Evolutionary conservation across 2,329 filamentous ascomycete species (phyloP), one percentile per base, ranked within the genome.

Genomic region (Ciborinia camelliae): DNA sequence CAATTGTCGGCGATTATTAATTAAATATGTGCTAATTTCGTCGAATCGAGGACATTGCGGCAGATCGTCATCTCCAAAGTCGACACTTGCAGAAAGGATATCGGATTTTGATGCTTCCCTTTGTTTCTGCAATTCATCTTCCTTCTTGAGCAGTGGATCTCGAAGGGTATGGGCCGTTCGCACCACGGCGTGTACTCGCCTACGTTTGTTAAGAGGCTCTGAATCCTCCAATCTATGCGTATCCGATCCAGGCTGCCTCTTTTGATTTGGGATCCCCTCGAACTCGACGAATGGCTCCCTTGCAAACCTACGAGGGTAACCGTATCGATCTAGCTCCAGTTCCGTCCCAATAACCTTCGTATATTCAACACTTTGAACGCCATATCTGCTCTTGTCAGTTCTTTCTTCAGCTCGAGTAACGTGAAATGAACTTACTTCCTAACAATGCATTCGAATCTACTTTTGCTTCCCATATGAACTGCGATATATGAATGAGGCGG

Each of bases 11-110:
- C 54, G 50, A 32, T 62, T 58, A 4, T 35, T 26, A 8, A 68
- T 37, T 2, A 68, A 48, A 35, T 67, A 67, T 8, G 35, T 37
- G 28, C 26, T 28, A 30, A 64, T 65, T 14, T 67, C 59, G 12
- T 37, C 14, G 35, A 55, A 65, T 15, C 61, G 37, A 37, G 65
- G 51, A 32, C 64, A 59, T 18, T n/a, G 35, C 8, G 47, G 47
- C 28, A 39, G 14, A 26, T 50, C 28, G 18, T 20, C 5, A 51
- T 37, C 30, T 47, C 10, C 6, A 23, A 23, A 3, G 7, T 60
- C 41, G 15, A 26, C 1, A 50, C 8, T n/a, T 9, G n/a, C 0
- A n/a, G 15, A 18, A 52, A 18, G 50, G 20, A 1, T 32, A 2
- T 30, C 7, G 15, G 6, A 2, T 32, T 12, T 10, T 14, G 26